Base-by-base conservation (phyloP, 345 rosid genomes). In the Populus davidiana region DNA sequence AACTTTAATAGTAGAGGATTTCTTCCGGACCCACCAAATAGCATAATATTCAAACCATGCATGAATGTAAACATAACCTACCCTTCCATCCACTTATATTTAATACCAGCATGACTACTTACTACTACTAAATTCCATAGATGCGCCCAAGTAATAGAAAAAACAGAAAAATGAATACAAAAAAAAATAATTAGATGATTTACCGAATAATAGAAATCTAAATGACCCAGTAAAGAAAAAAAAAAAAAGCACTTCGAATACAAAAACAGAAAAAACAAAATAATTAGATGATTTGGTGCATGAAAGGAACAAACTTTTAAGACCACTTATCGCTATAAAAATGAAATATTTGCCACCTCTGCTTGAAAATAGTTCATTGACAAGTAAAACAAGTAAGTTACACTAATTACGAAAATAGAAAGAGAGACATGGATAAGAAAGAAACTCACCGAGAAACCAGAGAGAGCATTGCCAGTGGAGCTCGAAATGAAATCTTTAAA, bases 401-500 rank as follows among this genome's bases (percentile, higher is more conserved):
- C 17, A 79, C 52, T 76, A 69, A 74, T 36, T 17, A 61, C 33
- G 10, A 31, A 70, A 20, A 13, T 59, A 50, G 66, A 43, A 18
- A 52, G 29, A 69, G 44, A 38, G 75, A 50, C 14, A 11, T 21
- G 4, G 44, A n/a, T 4, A 69, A 38, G 44, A n/a, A 69, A 54
- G 71, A 71, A 71, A 83, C 88, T 87, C 78, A 89, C 85, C 87
- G 74, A 81, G 81, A 78, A 79, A 67, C 69, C 21, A 79, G 72
- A 75, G 75, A 75, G 74, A 66, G 88, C 90, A 89, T 84, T 82
- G 83, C 82, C 85, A 75, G 73, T 70, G 59, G 62, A 80, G 83
- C 76, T 49, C 63, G 47, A 63, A 71, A 43, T 18, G 73, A 67
- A 83, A 52, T 33, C 69, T 68, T 11, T 29, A 12, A 77, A 61